Base-by-base conservation (phyloP, 805 yeast genomes). In the Barnettozyma salicaria region DNA sequence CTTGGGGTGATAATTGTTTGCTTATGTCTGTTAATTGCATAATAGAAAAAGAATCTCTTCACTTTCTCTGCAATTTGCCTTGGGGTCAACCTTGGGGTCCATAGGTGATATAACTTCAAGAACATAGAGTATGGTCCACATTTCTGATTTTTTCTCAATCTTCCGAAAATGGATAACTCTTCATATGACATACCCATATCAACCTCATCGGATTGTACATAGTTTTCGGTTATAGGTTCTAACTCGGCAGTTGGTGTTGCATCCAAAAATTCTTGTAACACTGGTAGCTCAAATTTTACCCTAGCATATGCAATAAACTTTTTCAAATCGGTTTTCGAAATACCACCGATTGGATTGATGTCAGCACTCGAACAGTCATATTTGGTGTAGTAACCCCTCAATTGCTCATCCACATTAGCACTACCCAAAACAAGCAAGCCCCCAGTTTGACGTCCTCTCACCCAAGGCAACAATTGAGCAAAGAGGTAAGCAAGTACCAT, bases 171-270 rank as follows among this genome's bases (percentile, higher is more conserved):
- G 23, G 96, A 81, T 42, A 92, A 70, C 56, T 92, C 98, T 47
- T 89, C 95, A 53, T 92, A 92, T 0, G 96, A 84, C 81, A 94
- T 83, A 2, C 99, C 99, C 99, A 92, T 92, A 56, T 92, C 99
- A 11, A 76, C 78, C 60, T 92, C 99, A 59, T 92, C 99, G 22
- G 95, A 83, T 60, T 92, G 99, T 12, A 90, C 94, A 51, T 92
- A 90, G 39, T 77, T 71, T 46, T 82, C 79, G 0, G 98, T 92
- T 37, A 87, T 90, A 24, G 99, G 99, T 55, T 92, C 99, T 35
- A 92, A 72, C 58, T 92, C 99, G 1, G 99, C 99, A 0, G 98
- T 90, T 21, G 99, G 99, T 0, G 92, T 82, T 0, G 99, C 99
- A 48, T 74, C 77, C 32, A 92, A 66, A 57, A 94, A 92, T 7